Percentiles rank a stretch among this genome's conserved stretches.
phyloP scores from a whole-genome alignment of 2,329 filamentous ascomycete genomes.

The Pseudocercospora cruenta region DNA sequence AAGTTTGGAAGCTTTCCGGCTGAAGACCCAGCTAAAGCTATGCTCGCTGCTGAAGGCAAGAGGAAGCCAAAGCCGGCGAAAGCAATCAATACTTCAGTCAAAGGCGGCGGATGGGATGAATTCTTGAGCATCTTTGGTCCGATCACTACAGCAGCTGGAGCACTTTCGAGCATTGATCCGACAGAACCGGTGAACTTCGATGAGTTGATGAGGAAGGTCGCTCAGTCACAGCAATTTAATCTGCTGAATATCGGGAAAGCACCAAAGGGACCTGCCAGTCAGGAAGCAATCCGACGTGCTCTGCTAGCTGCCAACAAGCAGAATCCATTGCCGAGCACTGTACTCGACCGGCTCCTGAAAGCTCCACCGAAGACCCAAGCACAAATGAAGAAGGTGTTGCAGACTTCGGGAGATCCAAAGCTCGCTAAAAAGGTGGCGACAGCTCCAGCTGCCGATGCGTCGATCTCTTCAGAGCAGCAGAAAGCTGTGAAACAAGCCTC shows the following conservation, averaged over 20 bases:
- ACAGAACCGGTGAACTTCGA: constrained; percentile 42
- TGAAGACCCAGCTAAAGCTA: constrained; percentile 51
- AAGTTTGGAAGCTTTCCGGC: constrained; percentile 77
- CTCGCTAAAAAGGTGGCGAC: constrained; percentile 32
- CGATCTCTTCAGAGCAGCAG: constrained; percentile 29
- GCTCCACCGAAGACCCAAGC: constrained; percentile 36
- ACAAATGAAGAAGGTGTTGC: constrained; percentile 33
- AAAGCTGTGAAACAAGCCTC: constrained; percentile 30
- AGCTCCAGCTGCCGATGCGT: constrained; percentile 30
- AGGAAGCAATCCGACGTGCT: constrained; percentile 38
- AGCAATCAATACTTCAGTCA: constrained; percentile 54
- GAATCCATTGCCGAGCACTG: constrained; percentile 32
- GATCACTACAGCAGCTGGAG: constrained; percentile 55
- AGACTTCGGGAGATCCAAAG: constrained; percentile 29
- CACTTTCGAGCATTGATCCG: constrained; percentile 50
- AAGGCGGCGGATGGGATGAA: constrained; percentile 55
- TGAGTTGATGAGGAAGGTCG: constrained; percentile 39
- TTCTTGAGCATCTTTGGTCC: constrained; percentile 57
- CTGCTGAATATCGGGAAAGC: constrained; percentile 33
- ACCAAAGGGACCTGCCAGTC: constrained; percentile 32
- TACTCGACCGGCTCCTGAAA: constrained; percentile 36
- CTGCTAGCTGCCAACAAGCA: constrained; percentile 37
- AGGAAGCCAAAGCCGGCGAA: constrained; percentile 45
- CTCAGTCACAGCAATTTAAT: constrained; percentile 39
- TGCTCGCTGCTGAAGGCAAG: constrained; percentile 44